These are phyloP conservation scores for Annulohypoxylon nitens DNA, from an alignment of 495 filamentous ascomycete genomes.

Conservation along the genomic window DNA sequence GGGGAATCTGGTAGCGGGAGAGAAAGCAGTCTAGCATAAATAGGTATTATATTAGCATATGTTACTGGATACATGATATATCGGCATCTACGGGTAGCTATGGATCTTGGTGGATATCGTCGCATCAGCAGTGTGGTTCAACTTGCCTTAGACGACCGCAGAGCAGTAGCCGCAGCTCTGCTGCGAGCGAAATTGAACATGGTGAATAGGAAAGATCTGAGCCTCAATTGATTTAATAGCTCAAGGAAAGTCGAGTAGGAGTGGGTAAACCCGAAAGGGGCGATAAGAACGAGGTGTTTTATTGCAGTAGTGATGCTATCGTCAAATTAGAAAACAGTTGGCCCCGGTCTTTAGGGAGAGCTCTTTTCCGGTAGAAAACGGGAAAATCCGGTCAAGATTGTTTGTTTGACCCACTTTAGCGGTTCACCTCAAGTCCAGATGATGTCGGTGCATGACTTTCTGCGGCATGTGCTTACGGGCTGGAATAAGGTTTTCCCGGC, in stretches of 20 bases:
- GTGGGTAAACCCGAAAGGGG: constrained; percentile 21
- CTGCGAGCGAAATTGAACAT: constrained; percentile 65
- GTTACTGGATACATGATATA: neutral
- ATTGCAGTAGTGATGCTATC: constrained; percentile 36
- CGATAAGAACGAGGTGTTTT: constrained; percentile 38
- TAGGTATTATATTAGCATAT: constrained; percentile 20
- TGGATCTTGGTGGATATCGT: constrained; percentile 3
- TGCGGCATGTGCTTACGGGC: constrained; percentile 25
- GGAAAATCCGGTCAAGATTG: constrained; percentile 42
- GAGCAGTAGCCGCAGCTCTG: constrained; percentile 62
- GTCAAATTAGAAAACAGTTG: constrained; percentile 44
- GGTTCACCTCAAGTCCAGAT: constrained; percentile 37
- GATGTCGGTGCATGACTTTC: constrained; percentile 44
- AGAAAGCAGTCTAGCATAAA: constrained; percentile 47
- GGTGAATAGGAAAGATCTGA: constrained; percentile 22
- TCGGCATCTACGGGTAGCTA: neutral
- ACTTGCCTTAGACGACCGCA: constrained; percentile 62
- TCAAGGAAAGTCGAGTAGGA: constrained; percentile 36
- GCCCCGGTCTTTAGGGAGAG: constrained; percentile 38
- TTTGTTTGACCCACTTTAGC: constrained; percentile 32
- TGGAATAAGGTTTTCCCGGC: constrained; percentile 36
- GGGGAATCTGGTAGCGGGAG: constrained; percentile 60
- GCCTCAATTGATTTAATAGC: constrained; percentile 38
- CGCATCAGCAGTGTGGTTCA: constrained; percentile 17
- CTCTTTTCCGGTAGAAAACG: constrained; percentile 44